Evolutionary conservation across 148 eudicot genomes (phyloP).

Genomic region (Arbutus unedo): DNA sequence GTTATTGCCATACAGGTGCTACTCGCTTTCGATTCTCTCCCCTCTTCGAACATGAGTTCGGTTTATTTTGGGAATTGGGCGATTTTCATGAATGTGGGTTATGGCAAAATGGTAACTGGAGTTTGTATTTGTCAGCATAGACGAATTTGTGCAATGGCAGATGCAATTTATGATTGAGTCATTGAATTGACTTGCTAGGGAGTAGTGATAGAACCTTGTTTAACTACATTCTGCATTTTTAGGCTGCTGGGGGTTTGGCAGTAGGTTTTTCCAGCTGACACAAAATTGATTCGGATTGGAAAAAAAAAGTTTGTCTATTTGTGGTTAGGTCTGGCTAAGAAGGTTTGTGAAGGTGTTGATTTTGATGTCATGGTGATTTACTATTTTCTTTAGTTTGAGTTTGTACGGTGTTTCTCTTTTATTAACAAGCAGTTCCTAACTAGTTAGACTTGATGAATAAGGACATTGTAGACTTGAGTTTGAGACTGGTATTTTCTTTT

Average conservation of each 20-base stretch:
- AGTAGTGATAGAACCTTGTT: neutral
- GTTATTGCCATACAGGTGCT: slow-evolving; percentile 91
- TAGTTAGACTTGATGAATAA: neutral
- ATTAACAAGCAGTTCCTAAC: neutral
- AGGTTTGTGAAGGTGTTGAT: neutral
- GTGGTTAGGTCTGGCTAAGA: neutral
- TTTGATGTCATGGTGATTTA: neutral
- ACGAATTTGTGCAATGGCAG: neutral
- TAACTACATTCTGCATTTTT: slow-evolving; percentile 4
- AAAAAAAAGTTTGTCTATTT: neutral
- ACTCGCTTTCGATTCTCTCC: neutral
- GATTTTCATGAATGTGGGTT: slow-evolving; percentile 18
- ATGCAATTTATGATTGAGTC: slow-evolving; percentile 5
- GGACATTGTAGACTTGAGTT: neutral
- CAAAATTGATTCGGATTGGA: neutral
- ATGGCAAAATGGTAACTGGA: neutral
- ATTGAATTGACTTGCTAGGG: neutral
- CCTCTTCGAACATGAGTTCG: neutral
- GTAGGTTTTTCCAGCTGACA: neutral
- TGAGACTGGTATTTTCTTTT: neutral
- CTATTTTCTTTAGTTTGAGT: neutral
- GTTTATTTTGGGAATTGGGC: neutral
- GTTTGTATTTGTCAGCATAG: neutral
- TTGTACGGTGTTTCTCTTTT: neutral
- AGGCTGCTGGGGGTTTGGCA: neutral